phyloP scores from a whole-genome alignment of 1,284 basidiomycete genomes.

The Trichosporon sp. region DNA sequence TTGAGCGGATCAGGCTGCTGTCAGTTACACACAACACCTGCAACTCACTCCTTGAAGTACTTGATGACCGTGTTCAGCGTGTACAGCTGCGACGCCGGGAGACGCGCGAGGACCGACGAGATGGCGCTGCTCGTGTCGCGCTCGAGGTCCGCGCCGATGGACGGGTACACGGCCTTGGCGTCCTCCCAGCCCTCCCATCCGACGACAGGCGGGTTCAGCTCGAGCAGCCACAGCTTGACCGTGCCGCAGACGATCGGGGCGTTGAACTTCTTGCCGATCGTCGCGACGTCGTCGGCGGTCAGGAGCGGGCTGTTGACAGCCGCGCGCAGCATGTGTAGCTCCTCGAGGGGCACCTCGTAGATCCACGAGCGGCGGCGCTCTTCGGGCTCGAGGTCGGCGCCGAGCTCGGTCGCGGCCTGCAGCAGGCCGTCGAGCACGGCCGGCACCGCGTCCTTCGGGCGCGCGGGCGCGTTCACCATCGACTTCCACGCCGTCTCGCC shows the following conservation, averaged over 20 bases:
- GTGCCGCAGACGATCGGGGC: slow-evolving; percentile 77
- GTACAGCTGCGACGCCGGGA: slow-evolving; percentile 75
- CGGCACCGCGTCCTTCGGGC: slow-evolving; percentile 63
- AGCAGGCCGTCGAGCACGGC: slow-evolving; percentile 70
- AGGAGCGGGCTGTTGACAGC: slow-evolving; percentile 67
- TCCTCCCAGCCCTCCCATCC: slow-evolving; percentile 86
- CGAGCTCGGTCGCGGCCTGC: slow-evolving; percentile 61
- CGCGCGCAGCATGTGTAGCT: slow-evolving; percentile 76
- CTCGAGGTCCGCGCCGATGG: slow-evolving; percentile 60
- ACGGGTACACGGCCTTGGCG: slow-evolving; percentile 73
- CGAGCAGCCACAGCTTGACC: slow-evolving; percentile 75
- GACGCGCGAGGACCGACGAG: slow-evolving; percentile 61
- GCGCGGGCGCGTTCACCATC: slow-evolving; percentile 31
- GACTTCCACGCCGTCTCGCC: slow-evolving; percentile 58
- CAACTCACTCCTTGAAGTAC: slow-evolving; percentile 67
- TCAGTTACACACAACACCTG: background rate
- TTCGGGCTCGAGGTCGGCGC: slow-evolving; percentile 61
- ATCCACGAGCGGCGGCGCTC: slow-evolving; percentile 90
- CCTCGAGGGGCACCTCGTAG: slow-evolving; percentile 74
- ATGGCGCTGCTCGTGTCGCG: slow-evolving; percentile 63
- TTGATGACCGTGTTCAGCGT: slow-evolving; percentile 74
- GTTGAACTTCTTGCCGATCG: slow-evolving; percentile 71
- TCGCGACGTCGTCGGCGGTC: slow-evolving; percentile 59
- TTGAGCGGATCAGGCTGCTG: slow-evolving; percentile 63
- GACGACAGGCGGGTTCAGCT: slow-evolving; percentile 72